A percentile compares a stretch with the other conserved stretches of the same genome.
Conservation (phyloP, 805 yeast genomes). For the Kodamaea lidongshanica region DNA sequence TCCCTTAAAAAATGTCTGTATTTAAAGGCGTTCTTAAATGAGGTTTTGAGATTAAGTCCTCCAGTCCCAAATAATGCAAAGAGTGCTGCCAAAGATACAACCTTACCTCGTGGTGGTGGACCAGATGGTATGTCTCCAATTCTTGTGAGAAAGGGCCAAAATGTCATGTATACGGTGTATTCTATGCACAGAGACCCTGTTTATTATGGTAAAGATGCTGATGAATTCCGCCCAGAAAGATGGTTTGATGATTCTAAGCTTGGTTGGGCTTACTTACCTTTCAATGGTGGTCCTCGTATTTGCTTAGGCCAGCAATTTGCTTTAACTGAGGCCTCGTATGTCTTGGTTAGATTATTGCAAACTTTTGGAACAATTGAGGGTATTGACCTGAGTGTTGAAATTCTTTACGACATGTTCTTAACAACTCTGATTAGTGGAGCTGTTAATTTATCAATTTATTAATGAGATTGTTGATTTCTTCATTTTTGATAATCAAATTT, state of each 20-base stretch:
- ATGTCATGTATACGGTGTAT: constrained; percentile 13
- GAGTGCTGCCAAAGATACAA: constrained; percentile 38
- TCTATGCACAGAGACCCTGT: constrained; percentile 21
- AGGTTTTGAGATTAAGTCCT: constrained; percentile 44
- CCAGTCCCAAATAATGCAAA: constrained; percentile 45
- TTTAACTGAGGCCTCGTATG: constrained; percentile 31
- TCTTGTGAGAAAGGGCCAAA: constrained; percentile 17
- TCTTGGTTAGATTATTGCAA: constrained; percentile 24
- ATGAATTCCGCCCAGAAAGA: constrained; percentile 43
- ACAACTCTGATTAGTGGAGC: too few relatives aligned
- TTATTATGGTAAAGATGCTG: constrained; percentile 41
- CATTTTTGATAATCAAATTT: too few relatives aligned
- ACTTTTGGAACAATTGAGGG: constrained; percentile 18
- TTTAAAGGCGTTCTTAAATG: constrained; percentile 42
- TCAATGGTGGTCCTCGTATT: constrained; percentile 35
- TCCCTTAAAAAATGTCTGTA: constrained; percentile 41
- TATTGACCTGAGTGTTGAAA: background rate
- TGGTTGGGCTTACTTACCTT: constrained; percentile 34
- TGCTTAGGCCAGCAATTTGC: constrained; percentile 39
- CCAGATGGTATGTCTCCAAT: constrained; percentile 14
- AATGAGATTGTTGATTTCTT: too few relatives aligned
- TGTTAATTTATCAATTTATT: too few relatives aligned
- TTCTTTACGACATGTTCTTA: constrained; percentile 5
- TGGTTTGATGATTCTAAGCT: constrained; percentile 33
- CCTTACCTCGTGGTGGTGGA: constrained; percentile 49